phyloP scores from a whole-genome alignment of 2,329 filamentous ascomycete species.

The Bipolaris bicolor region DNA sequence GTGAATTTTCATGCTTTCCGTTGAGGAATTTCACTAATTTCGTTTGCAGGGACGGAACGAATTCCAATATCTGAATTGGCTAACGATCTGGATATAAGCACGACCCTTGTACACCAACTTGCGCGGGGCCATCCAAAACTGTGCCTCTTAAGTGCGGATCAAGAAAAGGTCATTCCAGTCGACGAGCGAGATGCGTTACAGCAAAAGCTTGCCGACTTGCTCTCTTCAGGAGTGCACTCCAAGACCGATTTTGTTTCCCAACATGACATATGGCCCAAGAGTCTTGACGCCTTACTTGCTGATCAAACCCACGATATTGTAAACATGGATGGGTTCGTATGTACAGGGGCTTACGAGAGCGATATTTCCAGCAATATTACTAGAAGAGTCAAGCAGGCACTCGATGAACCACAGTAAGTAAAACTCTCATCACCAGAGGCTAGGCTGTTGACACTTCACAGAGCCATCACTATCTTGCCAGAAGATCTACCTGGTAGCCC shows the following conservation, averaged over 20 bases:
- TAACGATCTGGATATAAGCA: conserved; percentile 29
- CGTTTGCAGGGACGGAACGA: conserved; percentile 18
- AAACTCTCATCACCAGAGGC: neutral
- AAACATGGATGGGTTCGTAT: conserved; percentile 26
- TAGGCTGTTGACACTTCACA: conserved; percentile 10
- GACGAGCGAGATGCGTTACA: conserved; percentile 26
- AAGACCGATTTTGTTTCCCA: conserved; percentile 28
- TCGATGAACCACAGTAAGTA: conserved; percentile 26
- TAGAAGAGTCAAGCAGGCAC: conserved; percentile 15
- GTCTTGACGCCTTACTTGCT: conserved; percentile 29
- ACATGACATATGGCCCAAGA: conserved; percentile 30
- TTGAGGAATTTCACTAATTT: conserved; percentile 4
- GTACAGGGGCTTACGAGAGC: conserved; percentile 18
- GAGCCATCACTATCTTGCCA: conserved; percentile 22
- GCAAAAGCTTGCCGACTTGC: conserved; percentile 13
- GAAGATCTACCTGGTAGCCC: conserved; percentile 28
- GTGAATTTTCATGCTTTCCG: conserved; percentile 2
- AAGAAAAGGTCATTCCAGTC: conserved; percentile 33
- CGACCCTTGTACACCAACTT: conserved; percentile 26
- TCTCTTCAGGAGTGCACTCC: conserved; percentile 20
- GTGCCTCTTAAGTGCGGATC: conserved; percentile 34
- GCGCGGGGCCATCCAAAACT: conserved; percentile 23
- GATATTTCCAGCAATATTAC: conserved; percentile 3
- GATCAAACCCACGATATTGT: conserved; percentile 18
- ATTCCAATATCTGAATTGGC: conserved; percentile 24